Evolutionary conservation across 495 filamentous ascomycete species (phyloP).

Genomic region (Tetracladium setigerum): DNA sequence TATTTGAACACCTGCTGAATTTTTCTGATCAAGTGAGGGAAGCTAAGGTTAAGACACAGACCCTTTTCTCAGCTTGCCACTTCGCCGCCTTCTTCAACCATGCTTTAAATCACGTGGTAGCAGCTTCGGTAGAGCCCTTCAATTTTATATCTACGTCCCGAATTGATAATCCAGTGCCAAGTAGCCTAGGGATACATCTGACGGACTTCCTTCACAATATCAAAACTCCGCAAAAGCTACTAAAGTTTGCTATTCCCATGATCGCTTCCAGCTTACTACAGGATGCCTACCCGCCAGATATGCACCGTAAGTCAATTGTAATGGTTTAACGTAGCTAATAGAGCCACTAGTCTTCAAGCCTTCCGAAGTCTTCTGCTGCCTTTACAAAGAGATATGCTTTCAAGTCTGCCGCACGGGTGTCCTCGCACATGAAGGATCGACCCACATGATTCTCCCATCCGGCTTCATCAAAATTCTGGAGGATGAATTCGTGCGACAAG

Average conservation of each 20-base stretch:
- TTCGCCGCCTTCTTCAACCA: constrained; percentile 20
- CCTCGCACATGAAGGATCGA: constrained; percentile 4
- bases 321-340: neutral
- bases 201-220: constrained; percentile 18
- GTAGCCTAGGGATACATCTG: neutral
- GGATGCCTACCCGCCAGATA: constrained; percentile 26
- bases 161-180: constrained; percentile 4
- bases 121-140: constrained; percentile 14
- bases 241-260: constrained; percentile 15
- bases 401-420: constrained; percentile 5
- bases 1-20: constrained; percentile 5
- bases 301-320: constrained; percentile 20
- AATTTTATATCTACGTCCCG: constrained; percentile 19
- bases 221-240: constrained; percentile 1
- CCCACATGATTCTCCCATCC: constrained; percentile 5
- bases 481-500: neutral
- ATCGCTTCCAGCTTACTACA: constrained; percentile 27
- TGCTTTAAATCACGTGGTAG: constrained; percentile 14
- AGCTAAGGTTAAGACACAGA: constrained; percentile 2
- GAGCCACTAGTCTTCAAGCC: constrained; percentile 16
- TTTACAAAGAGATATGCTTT: constrained; percentile 18
- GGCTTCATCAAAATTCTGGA: constrained; percentile 6
- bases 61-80: constrained; percentile 20
- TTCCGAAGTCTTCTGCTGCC: constrained; percentile 14
- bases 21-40: constrained; percentile 4